Base-by-base conservation (phyloP, 306 rosid species). In the Glycine tomentella region DNA sequence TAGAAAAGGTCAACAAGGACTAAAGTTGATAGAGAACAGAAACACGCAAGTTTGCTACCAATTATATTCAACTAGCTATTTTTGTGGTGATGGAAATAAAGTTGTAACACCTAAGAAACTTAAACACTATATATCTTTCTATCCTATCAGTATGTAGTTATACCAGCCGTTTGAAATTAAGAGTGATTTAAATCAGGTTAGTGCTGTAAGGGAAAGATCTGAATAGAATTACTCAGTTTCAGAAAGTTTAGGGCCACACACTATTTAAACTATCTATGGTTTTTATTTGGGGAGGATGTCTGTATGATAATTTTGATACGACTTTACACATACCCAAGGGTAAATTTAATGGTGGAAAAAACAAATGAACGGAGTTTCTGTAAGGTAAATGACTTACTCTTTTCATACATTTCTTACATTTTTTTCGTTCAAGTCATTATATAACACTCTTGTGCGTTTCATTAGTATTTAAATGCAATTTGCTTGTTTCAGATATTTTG, bases 1-100 rank as follows among this genome's bases (percentile, higher is more conserved):
- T 89, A 45, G 92, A 89, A 74, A 81, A 76, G 58, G 87, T 86
- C 72, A 76, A 82, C 76, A 12, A 78, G 68, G 82, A 81, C 51
- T 66, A 62, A 74, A n/a, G n/a, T n/a, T n/a, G n/a, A n/a, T n/a
- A n/a, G n/a, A n/a, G n/a, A n/a, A n/a, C n/a, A n/a, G n/a, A n/a
- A n/a, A n/a, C n/a, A n/a, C n/a, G n/a, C n/a, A n/a, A n/a, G n/a
- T n/a, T n/a, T n/a, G n/a, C n/a, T n/a, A n/a, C n/a, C n/a, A n/a
- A n/a, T n/a, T n/a, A n/a, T n/a, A n/a, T n/a, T n/a, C n/a, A n/a
- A n/a, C n/a, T 46, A 25, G 52, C 48, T 52, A 36, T 74, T 80
- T 53, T 56, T 15, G 40, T 50, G 3, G 51, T 25, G 50, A 80
- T 63, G 80, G 51, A 79, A n/a, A 62, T 61, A 42, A 70, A 75